Percentiles rank a stretch among this genome's conserved stretches.
Conservation (phyloP, 108 stramenopile species). For the Cyclostephanos invisitatus region DNA sequence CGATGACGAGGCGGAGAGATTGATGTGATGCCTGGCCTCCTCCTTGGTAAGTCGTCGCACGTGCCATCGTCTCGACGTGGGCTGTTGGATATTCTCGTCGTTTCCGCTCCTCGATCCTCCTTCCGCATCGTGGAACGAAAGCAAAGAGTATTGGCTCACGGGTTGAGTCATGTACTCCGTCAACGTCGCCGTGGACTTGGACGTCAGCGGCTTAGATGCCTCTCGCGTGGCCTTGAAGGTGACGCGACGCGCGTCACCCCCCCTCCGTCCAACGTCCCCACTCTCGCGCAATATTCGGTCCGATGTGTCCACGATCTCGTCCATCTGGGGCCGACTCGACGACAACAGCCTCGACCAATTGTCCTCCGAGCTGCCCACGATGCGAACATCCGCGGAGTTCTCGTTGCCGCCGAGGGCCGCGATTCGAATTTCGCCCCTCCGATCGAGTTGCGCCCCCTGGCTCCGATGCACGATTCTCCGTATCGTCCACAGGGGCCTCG, state of each 20-base stretch:
- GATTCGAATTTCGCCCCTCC: conserved; percentile 1
- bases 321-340: not conserved
- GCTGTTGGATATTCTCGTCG: conserved; percentile 7
- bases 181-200: conserved; percentile 17
- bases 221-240: conserved; percentile 48
- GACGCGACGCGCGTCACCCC: conserved; percentile 32
- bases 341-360: not conserved
- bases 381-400: not conserved
- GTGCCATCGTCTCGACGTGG: conserved; percentile 34
- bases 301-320: conserved; percentile 1
- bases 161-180: conserved; percentile 53
- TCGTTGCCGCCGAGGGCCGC: not conserved
- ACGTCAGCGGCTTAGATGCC: conserved; percentile 25
- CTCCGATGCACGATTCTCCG: conserved; percentile 35
- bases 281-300: not conserved
- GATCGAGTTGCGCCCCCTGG: not conserved
- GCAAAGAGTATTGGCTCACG: conserved; percentile 45
- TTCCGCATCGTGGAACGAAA: conserved; percentile 46
- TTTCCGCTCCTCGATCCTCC: not conserved
- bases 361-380: not conserved
- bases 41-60: conserved; percentile 38
- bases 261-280: no score
- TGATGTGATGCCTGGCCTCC: conserved; percentile 28
- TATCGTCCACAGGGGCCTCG: conserved; percentile 32
- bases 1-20: not conserved